Base-by-base conservation (phyloP, 1,284 basidiomycete species). In the Porodaedalea pini region DNA sequence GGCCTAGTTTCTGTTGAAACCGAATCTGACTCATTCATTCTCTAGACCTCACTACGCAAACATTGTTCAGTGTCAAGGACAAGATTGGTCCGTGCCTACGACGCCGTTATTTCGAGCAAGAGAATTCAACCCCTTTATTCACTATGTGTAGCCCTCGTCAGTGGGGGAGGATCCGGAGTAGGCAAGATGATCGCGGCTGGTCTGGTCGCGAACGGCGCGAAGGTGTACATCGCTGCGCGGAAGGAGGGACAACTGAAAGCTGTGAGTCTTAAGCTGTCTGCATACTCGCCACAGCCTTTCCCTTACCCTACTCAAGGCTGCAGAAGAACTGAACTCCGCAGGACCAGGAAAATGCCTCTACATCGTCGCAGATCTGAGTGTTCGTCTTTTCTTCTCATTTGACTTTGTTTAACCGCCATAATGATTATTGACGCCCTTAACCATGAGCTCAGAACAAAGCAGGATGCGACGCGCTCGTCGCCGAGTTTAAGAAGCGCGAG, bases 161-260 rank as follows among this genome's bases (percentile, higher is more conserved):
- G 89, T 3, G 91, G 90, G 2, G 91, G 90, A 32, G 82, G 86
- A 44, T 83, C 85, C 36, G 90, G 90, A 0, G 80, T 92, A 44
- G 90, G 90, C 1, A 83, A 81, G 65, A 88, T 92, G 83, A 92
- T 94, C 64, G 86, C 92, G 5, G 75, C 83, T 0, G 86, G 86
- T 0, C 84, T 90, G 64, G 87, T 89, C 1, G 83, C 86, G 71
- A 94, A 92, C 64, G 90, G 90, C 6, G 88, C 85, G 36, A 87
- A 83, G 62, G 88, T 92, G 27, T 91, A 94, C 72, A 93, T 95
- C 64, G 92, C 93, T 7, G 87, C 88, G 2, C 78, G 91, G 50
- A 93, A 93, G 66, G 87, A 90, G 70, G 71, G 76, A 25, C 85
- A 89, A 63, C 77, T 95, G 56, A 81, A 90, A 70, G 81, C 88